These are phyloP conservation scores for Tubosaeta sp. DNA, from an alignment of 768 basidiomycete species.

Conservation along the genomic window DNA sequence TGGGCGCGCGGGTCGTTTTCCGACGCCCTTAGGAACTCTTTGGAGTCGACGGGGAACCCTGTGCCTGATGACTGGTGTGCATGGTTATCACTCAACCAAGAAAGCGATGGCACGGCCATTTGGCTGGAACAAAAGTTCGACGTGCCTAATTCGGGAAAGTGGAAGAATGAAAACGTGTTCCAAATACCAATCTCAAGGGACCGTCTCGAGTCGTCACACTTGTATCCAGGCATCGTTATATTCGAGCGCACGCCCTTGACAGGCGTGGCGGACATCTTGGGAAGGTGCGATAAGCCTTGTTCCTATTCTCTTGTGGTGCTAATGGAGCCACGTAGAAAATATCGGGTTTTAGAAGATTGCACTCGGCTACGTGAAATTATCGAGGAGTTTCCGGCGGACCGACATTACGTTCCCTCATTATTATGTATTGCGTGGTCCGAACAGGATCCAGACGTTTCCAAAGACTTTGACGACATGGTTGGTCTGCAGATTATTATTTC, in stretches of 20 bases:
- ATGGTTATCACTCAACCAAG: slow-evolving; percentile 75
- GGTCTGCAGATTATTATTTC: slow-evolving; percentile 4
- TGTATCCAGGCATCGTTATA: slow-evolving; percentile 63
- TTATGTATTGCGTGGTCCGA: slow-evolving; percentile 60
- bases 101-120: slow-evolving; percentile 71
- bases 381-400: slow-evolving; percentile 46
- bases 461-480: slow-evolving; percentile 64
- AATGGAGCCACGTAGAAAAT: slow-evolving; percentile 54
- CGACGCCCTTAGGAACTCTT: slow-evolving; percentile 30
- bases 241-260: slow-evolving; percentile 71
- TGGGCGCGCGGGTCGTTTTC: slow-evolving; percentile 78
- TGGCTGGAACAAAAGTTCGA: slow-evolving; percentile 79
- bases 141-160: slow-evolving; percentile 58
- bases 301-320: slow-evolving; percentile 1
- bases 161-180: slow-evolving; percentile 58
- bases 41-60: slow-evolving; percentile 31
- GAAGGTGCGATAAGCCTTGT: slow-evolving; percentile 43
- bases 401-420: slow-evolving; percentile 60
- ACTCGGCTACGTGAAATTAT: slow-evolving; percentile 64
- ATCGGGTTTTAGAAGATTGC: slow-evolving; percentile 68
- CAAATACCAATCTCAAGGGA: slow-evolving; percentile 44
- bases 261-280: slow-evolving; percentile 59
- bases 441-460: slow-evolving; percentile 33
- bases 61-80: slow-evolving; percentile 48
- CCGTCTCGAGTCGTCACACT: slow-evolving; percentile 13